Conservation (phyloP, 2,329 filamentous ascomycete genomes). For the Talaromyces albobiverticillius region DNA sequence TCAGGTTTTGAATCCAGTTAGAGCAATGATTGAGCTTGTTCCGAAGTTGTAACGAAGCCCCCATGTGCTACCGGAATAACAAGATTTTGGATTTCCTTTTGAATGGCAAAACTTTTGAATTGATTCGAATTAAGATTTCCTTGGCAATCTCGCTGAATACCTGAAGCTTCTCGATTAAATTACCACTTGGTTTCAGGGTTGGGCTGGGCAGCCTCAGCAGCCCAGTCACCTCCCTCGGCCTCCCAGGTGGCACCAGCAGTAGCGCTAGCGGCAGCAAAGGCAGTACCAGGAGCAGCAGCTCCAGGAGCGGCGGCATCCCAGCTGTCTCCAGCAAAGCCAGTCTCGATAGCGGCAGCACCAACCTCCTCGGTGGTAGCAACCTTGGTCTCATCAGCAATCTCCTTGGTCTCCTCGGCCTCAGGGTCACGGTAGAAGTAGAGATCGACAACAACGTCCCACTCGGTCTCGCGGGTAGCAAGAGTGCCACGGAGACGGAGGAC, state of each 20-base stretch:
- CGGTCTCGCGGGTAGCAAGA: constrained; percentile 89
- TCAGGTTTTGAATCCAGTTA: background rate
- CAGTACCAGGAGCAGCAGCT: constrained; percentile 61
- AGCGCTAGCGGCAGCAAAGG: constrained; percentile 65
- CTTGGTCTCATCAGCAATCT: constrained; percentile 78
- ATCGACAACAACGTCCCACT: constrained; percentile 99
- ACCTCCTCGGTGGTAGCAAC: constrained; percentile 79
- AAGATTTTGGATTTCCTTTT: background rate
- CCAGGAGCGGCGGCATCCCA: constrained; percentile 73
- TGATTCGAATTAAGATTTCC: background rate
- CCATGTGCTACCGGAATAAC: constrained; percentile 4
- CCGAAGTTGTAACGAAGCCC: constrained; percentile 5
- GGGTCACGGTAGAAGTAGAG: constrained; percentile 99
- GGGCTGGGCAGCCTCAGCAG: constrained; percentile 44
- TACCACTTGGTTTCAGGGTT: constrained; percentile 39
- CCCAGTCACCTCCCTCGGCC: constrained; percentile 55
- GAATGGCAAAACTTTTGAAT: constrained; percentile 8
- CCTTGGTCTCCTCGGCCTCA: constrained; percentile 99
- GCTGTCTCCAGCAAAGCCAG: constrained; percentile 72
- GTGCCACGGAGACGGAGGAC: constrained; percentile 98
- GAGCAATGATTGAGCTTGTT: background rate
- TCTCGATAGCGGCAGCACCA: constrained; percentile 72
- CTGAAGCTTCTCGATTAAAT: constrained; percentile 16
- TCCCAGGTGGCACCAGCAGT: constrained; percentile 70
- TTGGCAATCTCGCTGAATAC: constrained; percentile 14